Evolutionary conservation across 2,329 filamentous ascomycete species (phyloP).

Genomic region (Ophidiomyces ophidiicola): DNA sequence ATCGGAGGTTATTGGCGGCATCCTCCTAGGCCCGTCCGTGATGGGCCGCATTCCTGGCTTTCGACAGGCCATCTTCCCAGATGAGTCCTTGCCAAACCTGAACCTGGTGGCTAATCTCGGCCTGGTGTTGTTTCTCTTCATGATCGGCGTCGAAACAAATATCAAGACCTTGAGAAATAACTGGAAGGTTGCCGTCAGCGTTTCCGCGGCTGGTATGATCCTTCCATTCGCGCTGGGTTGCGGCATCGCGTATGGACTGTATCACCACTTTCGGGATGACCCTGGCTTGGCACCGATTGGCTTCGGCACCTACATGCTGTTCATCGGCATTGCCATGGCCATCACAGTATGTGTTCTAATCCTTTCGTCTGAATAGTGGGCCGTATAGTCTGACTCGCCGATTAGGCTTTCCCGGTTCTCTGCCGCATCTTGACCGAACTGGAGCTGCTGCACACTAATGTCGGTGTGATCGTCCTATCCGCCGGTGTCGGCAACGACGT

Average conservation of each 20-base stretch:
- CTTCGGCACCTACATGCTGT: conserved; percentile 56
- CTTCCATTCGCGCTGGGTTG: conserved; percentile 72
- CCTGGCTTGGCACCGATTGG: conserved; percentile 44
- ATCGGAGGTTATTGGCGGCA: conserved; percentile 72
- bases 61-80: conserved; percentile 61
- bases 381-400: conserved; percentile 6
- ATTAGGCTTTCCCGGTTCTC: conserved; percentile 66
- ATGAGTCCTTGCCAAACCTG: conserved; percentile 60
- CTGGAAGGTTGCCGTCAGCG: conserved; percentile 66
- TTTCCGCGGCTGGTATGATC: conserved; percentile 66
- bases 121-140: conserved; percentile 71
- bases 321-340: conserved; percentile 84
- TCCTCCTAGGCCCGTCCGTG: conserved; percentile 73
- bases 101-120: conserved; percentile 71
- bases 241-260: conserved; percentile 69
- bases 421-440: conserved; percentile 88
- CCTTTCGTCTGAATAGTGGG: not conserved
- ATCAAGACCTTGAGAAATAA: conserved; percentile 64
- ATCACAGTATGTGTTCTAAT: conserved; percentile 58
- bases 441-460: conserved; percentile 51
- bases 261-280: conserved; percentile 56
- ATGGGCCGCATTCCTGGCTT: conserved; percentile 79
- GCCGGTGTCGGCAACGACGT: conserved; percentile 91
- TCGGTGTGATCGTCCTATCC: conserved; percentile 66
- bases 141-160: conserved; percentile 80